Percentiles rank a stretch among this genome's conserved stretches.
phyloP scores from a whole-genome alignment of 2,329 filamentous ascomycete genomes.

The Claviceps pusilla region DNA sequence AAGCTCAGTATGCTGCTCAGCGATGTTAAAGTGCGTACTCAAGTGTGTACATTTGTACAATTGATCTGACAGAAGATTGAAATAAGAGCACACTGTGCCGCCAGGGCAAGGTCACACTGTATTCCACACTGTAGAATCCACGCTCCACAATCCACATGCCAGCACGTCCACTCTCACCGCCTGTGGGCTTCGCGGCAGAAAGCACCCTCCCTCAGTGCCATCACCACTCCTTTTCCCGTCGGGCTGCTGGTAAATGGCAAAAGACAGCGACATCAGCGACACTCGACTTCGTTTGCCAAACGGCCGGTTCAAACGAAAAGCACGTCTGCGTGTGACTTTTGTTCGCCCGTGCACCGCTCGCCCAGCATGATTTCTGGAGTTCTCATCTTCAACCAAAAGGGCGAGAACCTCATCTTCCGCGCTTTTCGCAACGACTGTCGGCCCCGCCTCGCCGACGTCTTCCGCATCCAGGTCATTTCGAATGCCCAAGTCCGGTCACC shows the following conservation, averaged over 20 bases:
- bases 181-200: constrained; percentile 5
- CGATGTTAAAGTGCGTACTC: too few relatives aligned
- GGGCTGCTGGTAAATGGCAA: background rate
- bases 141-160: background rate
- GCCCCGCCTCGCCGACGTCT: constrained; percentile 92
- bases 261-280: background rate
- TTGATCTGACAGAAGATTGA: too few relatives aligned
- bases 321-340: background rate
- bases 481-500: constrained; percentile 95
- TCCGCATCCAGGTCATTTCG: constrained; percentile 94
- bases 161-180: constrained; percentile 5
- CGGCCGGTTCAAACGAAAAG: background rate
- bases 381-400: constrained; percentile 97
- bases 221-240: background rate
- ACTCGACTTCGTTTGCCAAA: background rate
- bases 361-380: constrained; percentile 84
- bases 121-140: background rate
- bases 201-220: background rate
- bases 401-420: constrained; percentile 98
- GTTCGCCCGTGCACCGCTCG: background rate
- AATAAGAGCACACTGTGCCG: too few relatives aligned
- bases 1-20: too few relatives aligned
- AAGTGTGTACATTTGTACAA: too few relatives aligned
- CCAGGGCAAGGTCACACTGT: background rate
- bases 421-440: constrained; percentile 98